Percentiles rank a stretch among this genome's conserved stretches.
phyloP scores from a whole-genome alignment of 176 grass and related monocot species.

The Lolium perenne region DNA sequence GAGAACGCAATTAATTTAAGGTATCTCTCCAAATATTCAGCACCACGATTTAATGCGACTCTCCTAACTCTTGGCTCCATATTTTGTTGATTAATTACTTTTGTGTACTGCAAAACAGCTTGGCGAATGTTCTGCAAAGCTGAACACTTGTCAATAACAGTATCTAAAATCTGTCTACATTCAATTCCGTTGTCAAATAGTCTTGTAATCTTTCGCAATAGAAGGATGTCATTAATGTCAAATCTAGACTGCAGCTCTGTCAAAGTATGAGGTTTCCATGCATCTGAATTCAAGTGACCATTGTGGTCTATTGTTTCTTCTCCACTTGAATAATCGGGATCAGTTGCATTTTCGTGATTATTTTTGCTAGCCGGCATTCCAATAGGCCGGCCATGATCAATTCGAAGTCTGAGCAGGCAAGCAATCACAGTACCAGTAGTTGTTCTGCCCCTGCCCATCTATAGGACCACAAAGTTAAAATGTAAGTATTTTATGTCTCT shows the following conservation, averaged over 20 bases:
- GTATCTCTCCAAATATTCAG: slow-evolving; percentile 97
- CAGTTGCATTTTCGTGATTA: slow-evolving; percentile 54
- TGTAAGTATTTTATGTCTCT: slow-evolving; percentile 29
- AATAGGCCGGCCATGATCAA: slow-evolving; percentile 85
- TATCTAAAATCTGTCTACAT: slow-evolving; percentile 82
- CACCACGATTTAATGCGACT: slow-evolving; percentile 91
- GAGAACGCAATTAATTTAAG: slow-evolving; percentile 98
- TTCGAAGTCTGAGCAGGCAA: slow-evolving; percentile 82
- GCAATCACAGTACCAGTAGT: slow-evolving; percentile 97
- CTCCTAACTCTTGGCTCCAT: slow-evolving; percentile 88
- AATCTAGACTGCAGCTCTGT: slow-evolving; percentile 56
- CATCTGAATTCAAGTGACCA: slow-evolving; percentile 55
- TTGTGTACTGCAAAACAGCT: slow-evolving; percentile 92
- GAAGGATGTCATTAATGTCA: slow-evolving; percentile 95
- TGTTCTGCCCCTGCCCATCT: slow-evolving; percentile 98
- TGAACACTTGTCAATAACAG: slow-evolving; percentile 92
- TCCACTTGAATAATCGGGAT: slow-evolving; percentile 63
- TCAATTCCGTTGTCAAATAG: slow-evolving; percentile 93
- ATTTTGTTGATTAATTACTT: slow-evolving; percentile 91
- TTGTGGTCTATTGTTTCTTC: slow-evolving; percentile 70
- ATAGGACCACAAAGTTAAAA: slow-evolving; percentile 45
- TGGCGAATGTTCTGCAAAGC: slow-evolving; percentile 95
- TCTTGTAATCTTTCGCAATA: slow-evolving; percentile 90
- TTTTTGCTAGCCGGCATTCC: slow-evolving; percentile 60
- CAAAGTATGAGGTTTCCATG: slow-evolving; percentile 52